phyloP scores from a whole-genome alignment of 495 filamentous ascomycete species.

The Annulohypoxylon nitens region DNA sequence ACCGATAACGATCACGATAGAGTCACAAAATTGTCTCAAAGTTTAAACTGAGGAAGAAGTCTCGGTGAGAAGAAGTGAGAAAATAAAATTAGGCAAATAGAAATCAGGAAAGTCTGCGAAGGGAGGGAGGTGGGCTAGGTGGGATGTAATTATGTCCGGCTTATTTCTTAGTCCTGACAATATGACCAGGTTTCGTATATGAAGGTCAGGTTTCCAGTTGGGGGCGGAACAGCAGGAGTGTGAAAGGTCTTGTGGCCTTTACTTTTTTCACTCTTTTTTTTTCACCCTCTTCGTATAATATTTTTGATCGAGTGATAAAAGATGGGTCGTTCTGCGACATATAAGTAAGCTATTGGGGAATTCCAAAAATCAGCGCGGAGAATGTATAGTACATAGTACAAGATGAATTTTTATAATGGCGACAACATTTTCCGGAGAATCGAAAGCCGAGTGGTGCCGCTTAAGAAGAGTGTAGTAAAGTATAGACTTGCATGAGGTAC shows the following conservation, averaged over 20 bases:
- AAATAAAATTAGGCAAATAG: slow-evolving; percentile 21
- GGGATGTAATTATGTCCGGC: slow-evolving; percentile 42
- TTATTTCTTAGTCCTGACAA: slow-evolving; percentile 38
- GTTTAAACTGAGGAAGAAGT: not conserved
- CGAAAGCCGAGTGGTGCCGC: slow-evolving; percentile 33
- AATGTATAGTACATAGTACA: slow-evolving; percentile 1
- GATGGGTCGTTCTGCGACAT: slow-evolving; percentile 38
- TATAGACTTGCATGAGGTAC: slow-evolving; percentile 25
- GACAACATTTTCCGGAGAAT: slow-evolving; percentile 39
- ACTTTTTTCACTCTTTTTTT: slow-evolving; percentile 37
- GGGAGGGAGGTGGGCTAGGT: slow-evolving; percentile 32
- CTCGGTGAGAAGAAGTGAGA: slow-evolving; percentile 31
- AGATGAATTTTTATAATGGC: slow-evolving; percentile 37
- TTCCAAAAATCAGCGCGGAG: slow-evolving; percentile 3
- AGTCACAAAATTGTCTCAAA: slow-evolving; percentile 32
- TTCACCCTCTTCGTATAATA: slow-evolving; percentile 44
- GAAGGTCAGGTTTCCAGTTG: slow-evolving; percentile 28
- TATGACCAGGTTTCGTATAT: slow-evolving; percentile 33
- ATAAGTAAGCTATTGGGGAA: slow-evolving; percentile 42
- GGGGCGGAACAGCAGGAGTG: slow-evolving; percentile 33
- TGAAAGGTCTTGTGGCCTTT: slow-evolving; percentile 43
- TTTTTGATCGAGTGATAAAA: slow-evolving; percentile 42
- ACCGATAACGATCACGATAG: slow-evolving; percentile 24
- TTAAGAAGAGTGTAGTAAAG: slow-evolving; percentile 21
- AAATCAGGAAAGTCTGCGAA: slow-evolving; percentile 20